A percentile compares a stretch with the other conserved stretches of the same genome.
Conservation (phyloP, 352 stramenopile genomes). For the Poterioochromonas sp. region DNA sequence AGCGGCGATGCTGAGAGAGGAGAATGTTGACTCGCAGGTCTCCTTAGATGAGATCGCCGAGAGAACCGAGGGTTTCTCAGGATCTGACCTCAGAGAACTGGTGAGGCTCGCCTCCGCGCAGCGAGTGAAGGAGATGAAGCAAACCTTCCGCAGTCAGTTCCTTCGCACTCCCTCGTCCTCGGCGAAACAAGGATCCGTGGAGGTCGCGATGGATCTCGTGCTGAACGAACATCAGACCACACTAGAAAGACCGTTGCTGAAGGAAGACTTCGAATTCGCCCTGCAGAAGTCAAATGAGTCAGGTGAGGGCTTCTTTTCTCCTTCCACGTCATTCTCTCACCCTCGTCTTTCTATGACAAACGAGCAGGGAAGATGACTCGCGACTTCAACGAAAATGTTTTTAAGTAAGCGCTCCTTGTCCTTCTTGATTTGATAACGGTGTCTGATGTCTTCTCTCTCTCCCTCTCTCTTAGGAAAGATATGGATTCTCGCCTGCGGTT, state of each 20-base stretch:
- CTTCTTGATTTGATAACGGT: too few relatives aligned
- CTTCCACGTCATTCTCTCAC: too few relatives aligned
- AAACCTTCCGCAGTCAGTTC: too few relatives aligned
- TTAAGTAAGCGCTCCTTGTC: too few relatives aligned
- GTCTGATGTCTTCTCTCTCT: too few relatives aligned
- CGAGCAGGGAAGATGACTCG: too few relatives aligned
- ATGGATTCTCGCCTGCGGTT: too few relatives aligned
- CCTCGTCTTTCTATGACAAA: too few relatives aligned
- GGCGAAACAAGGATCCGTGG: neutral
- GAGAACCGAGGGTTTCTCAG: slow-evolving; percentile 81
- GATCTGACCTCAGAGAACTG: slow-evolving; percentile 88
- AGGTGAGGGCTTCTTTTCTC: neutral
- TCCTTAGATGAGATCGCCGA: slow-evolving; percentile 67
- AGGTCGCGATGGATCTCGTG: neutral
- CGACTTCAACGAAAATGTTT: too few relatives aligned
- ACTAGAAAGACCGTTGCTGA: neutral
- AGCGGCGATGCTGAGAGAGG: slow-evolving; percentile 73
- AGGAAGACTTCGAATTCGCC: neutral
- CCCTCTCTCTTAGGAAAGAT: too few relatives aligned
- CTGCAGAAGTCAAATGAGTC: neutral
- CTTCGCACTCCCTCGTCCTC: too few relatives aligned
- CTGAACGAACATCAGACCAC: too few relatives aligned
- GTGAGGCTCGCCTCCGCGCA: slow-evolving; percentile 70
- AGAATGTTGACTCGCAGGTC: slow-evolving; percentile 61
- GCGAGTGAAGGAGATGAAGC: neutral